Evolutionary conservation across 352 stramenopile genomes (phyloP).

Genomic region (Thalassiosira allenii): DNA sequence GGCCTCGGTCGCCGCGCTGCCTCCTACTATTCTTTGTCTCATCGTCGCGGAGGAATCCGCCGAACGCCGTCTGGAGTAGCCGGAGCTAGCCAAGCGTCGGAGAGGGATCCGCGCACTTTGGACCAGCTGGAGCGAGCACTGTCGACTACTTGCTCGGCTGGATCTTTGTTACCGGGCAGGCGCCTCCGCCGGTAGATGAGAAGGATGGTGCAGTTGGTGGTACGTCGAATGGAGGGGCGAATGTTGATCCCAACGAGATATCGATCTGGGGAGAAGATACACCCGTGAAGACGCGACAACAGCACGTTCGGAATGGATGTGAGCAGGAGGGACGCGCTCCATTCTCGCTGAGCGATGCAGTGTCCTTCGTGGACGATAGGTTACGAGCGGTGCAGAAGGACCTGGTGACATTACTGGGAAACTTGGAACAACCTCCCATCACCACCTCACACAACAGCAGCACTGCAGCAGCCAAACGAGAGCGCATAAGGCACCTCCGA

Average conservation of each 20-base stretch:
- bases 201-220: too few relatives aligned
- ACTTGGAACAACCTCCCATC: constrained; percentile 13
- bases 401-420: constrained; percentile 52
- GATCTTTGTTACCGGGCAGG: not conserved
- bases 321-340: not conserved
- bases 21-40: not conserved
- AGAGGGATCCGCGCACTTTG: not conserved
- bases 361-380: constrained; percentile 65
- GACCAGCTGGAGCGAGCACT: constrained; percentile 4
- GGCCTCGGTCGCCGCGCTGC: not conserved
- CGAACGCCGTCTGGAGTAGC: not conserved
- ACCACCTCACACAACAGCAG: not conserved
- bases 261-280: constrained; percentile 34
- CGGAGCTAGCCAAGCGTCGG: not conserved
- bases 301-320: too few relatives aligned
- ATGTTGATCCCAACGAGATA: constrained; percentile 21
- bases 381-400: constrained; percentile 66
- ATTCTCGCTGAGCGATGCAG: constrained; percentile 55
- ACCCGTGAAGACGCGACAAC: not conserved
- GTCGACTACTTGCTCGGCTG: constrained; percentile 16
- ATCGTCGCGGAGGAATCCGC: not conserved
- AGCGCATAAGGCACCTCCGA: constrained; percentile 7
- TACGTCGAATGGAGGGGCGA: too few relatives aligned
- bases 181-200: not conserved
- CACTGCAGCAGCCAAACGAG: not conserved